Evolutionary conservation across 1,284 basidiomycete genomes (phyloP), one percentile per base, ranked within the genome.

Genomic region (Melampsora larici-populina): DNA sequence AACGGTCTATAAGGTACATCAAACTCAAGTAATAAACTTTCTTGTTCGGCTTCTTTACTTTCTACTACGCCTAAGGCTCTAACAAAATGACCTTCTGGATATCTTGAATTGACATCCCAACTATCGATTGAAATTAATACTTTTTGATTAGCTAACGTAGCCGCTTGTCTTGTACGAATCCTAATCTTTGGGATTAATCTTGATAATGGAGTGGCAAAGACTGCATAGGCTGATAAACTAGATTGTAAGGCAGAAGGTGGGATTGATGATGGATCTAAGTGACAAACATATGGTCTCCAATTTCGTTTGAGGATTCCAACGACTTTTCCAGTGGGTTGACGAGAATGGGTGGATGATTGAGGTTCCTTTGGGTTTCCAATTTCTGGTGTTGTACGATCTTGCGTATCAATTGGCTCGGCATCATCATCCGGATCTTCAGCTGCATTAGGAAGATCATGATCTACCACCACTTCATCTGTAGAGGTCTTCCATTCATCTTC

Each of bases 71-170:
- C 97, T 0, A 99, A 87, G 0, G 94, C 90, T 62, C 96, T 90
- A 17, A 99, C 94, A 82, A 99, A 95, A 84, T 99, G 97, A 0
- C 97, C 97, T 81, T 98, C 95, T 0, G 97, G 97, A 82, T 98
- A 98, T 31, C 94, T 89, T 1, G 92, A 94, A 46, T 89, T 89
- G 33, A 87, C 84, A 43, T 92, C 90, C 97, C 97, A 99, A 63
- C 89, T 87, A 83, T 99, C 97, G 82, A 99, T 93, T 0, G 93
- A 91, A 60, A 99, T 92, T 24, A 99, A 88, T 80, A 99, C 96
- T 85, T 99, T 99, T 84, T 99, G 95, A 36, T 90, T 90, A 24
- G 97, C 84, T 13, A 99, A 88, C 0, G 89, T 85, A 0, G 93
- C 91, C 0, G 94, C 95, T 86, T 99, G 97, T 4, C 97, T 90